Conservation (phyloP, 176 grass and related monocot species). For the Typha latifolia region DNA sequence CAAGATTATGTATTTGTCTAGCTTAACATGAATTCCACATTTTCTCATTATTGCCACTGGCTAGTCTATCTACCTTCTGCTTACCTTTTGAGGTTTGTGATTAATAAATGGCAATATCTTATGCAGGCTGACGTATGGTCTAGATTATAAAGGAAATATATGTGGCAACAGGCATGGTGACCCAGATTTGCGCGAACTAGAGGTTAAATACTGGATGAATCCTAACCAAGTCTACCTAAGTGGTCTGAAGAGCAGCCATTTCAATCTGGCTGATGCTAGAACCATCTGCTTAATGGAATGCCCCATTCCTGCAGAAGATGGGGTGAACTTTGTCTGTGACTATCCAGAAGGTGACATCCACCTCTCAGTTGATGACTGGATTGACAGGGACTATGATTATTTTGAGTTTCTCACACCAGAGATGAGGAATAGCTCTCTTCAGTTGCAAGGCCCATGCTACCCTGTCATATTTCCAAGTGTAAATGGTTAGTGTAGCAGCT, state of each 20-base stretch:
- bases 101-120: background rate
- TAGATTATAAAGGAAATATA: slow-evolving; percentile 92
- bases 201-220: slow-evolving; percentile 85
- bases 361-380: slow-evolving; percentile 87
- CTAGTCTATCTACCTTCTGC: background rate
- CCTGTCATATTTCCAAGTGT: slow-evolving; percentile 94
- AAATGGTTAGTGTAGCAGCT: slow-evolving; percentile 44
- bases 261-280: slow-evolving; percentile 72
- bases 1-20: no score
- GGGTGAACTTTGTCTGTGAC: slow-evolving; percentile 80
- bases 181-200: slow-evolving; percentile 62
- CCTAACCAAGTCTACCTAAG: slow-evolving; percentile 95
- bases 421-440: slow-evolving; percentile 87
- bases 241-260: slow-evolving; percentile 53
- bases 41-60: background rate
- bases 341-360: slow-evolving; percentile 85
- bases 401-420: slow-evolving; percentile 86
- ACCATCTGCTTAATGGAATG: slow-evolving; percentile 96
- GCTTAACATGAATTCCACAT: background rate
- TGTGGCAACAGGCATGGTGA: slow-evolving; percentile 62
- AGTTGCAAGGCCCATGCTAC: slow-evolving; percentile 93
- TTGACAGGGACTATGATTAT: slow-evolving; percentile 94
- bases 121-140: slow-evolving; percentile 69
- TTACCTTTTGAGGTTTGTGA: no score
- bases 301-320: slow-evolving; percentile 55